phyloP scores from a whole-genome alignment of 2,329 filamentous ascomycete species.

The Sclerotinia glacialis region DNA sequence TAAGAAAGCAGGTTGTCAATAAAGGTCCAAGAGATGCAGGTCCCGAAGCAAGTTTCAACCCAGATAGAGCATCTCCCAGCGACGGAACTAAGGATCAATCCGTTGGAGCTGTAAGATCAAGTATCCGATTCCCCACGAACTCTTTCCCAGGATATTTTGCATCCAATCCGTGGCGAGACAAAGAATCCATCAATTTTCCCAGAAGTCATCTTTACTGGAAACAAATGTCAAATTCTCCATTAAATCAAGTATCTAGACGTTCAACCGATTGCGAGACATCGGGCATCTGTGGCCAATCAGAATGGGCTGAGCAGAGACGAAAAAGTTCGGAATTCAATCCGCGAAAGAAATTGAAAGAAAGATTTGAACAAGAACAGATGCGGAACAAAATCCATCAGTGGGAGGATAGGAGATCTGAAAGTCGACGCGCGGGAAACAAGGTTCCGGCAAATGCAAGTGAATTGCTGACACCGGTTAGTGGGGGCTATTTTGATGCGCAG shows the following conservation, averaged over 20 bases:
- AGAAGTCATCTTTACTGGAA: not conserved
- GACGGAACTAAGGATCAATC: not conserved
- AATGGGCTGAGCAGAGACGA: not conserved
- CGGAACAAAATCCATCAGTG: not conserved
- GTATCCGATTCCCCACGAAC: not conserved
- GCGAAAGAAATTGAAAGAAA: not conserved
- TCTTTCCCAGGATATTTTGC: not conserved
- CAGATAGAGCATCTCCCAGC: not conserved
- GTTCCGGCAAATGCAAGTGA: not conserved
- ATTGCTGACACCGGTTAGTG: not conserved
- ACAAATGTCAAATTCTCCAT: not conserved
- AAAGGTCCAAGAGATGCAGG: not conserved
- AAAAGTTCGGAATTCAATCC: not conserved
- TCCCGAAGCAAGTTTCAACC: not conserved
- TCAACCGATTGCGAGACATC: not conserved
- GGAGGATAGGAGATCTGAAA: not conserved
- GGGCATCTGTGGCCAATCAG: slow-evolving; percentile 2
- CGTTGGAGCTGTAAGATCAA: not conserved
- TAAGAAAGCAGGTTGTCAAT: not conserved
- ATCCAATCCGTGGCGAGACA: not conserved
- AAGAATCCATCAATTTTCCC: not conserved
- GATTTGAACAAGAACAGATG: not conserved
- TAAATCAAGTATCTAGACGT: not conserved
- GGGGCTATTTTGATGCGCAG: slow-evolving; percentile 12
- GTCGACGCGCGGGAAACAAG: not conserved